Evolutionary conservation across 2,329 filamentous ascomycete genomes (phyloP).

Genomic region (Chalara sp.): DNA sequence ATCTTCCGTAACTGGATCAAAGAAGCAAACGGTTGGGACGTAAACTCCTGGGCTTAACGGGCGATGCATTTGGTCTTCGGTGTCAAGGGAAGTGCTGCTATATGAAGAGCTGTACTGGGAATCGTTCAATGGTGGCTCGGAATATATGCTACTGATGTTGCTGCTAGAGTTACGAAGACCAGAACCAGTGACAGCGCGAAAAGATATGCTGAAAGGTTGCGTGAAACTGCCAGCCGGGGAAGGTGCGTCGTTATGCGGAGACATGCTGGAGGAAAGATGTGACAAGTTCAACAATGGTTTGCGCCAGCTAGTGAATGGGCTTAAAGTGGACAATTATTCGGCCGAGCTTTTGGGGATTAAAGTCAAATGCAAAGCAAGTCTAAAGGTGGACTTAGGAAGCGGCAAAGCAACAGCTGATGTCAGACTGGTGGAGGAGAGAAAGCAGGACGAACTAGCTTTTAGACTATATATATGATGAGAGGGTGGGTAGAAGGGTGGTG

Average conservation of each 20-base stretch:
- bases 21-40: conserved; percentile 70
- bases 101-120: conserved; percentile 34
- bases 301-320: too few relatives aligned
- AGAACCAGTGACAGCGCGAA: conserved; percentile 16
- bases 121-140: conserved; percentile 27
- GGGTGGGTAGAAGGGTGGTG: too few relatives aligned
- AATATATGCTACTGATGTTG: conserved; percentile 25
- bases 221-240: conserved; percentile 40
- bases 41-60: conserved; percentile 52
- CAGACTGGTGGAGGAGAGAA: too few relatives aligned
- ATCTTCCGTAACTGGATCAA: conserved; percentile 57
- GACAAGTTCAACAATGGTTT: too few relatives aligned
- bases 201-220: conserved; percentile 33
- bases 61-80: conserved; percentile 28
- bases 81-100: conserved; percentile 31
- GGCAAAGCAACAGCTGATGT: too few relatives aligned
- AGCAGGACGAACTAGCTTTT: too few relatives aligned
- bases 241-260: conserved; percentile 40
- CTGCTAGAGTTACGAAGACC: conserved; percentile 17
- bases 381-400: too few relatives aligned
- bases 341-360: too few relatives aligned
- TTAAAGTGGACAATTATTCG: too few relatives aligned
- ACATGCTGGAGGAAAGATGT: conserved; percentile 25
- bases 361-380: too few relatives aligned
- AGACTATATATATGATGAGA: too few relatives aligned